Conservation (phyloP, 1,284 basidiomycete genomes). For the Xerocomus amazonicus region DNA sequence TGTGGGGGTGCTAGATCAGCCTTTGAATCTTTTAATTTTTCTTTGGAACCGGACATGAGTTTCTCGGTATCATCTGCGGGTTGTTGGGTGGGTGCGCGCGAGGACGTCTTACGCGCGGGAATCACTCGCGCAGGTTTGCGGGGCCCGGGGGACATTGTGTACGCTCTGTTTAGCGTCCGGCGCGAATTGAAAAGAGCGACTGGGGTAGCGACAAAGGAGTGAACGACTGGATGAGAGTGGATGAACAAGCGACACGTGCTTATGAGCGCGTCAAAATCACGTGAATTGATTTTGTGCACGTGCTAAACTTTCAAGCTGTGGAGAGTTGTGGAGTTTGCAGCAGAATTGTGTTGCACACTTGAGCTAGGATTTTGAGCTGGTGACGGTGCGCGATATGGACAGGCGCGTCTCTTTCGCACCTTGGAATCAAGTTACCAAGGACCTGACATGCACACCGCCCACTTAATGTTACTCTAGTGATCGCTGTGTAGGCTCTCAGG, state of each 20-base stretch:
- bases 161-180: conserved; percentile 26
- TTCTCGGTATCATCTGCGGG: conserved; percentile 25
- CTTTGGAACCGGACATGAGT: conserved; percentile 11
- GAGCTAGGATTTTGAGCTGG: neutral
- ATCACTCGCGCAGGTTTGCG: conserved; percentile 10
- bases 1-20: conserved; percentile 3
- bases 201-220: conserved; percentile 11
- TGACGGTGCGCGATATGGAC: conserved; percentile 15
- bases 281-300: conserved; percentile 31
- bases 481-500: conserved; percentile 20
- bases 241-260: conserved; percentile 22
- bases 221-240: conserved; percentile 1
- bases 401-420: conserved; percentile 30
- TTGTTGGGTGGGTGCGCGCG: conserved; percentile 9
- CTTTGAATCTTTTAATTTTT: neutral
- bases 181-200: conserved; percentile 30
- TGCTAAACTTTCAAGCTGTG: conserved; percentile 3
- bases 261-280: conserved; percentile 27
- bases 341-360: no score
- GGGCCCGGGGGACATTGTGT: conserved; percentile 18
- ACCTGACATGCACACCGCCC: conserved; percentile 11
- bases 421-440: conserved; percentile 5
- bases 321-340: no score
- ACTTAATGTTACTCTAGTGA: conserved; percentile 20
- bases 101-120: conserved; percentile 10